Base-by-base conservation (phyloP, 306 rosid species). In the Trifolium dubium region DNA sequence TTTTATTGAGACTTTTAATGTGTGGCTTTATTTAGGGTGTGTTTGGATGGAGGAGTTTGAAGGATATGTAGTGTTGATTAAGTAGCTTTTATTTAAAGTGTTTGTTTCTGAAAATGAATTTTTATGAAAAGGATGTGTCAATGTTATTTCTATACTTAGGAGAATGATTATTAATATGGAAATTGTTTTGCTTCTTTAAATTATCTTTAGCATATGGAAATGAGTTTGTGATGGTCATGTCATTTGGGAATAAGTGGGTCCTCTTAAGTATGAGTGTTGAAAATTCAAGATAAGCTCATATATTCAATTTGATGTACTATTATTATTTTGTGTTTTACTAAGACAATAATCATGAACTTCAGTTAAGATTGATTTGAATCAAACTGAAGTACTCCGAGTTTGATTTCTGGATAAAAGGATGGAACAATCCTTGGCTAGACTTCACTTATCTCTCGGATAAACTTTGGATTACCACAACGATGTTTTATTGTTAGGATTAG, bases 11-110 rank as follows among this genome's bases (percentile, higher is more conserved):
- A 28, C 2, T 11, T 60, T 14, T 13, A 13, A 31, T 32, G 40
- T 14, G 6, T 14, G 29, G 4, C 10, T 73, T 46, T 73, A 4
- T 37, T 68, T 79, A 34, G 79, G 79, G n/a, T 17, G 63, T 32
- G 53, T 46, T 73, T 56, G 62, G 69, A 65, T 50, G 29, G 18
- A 7, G 5, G 68, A 29, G 71, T 65, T 41, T 43, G 32, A 23
- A 6, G 32, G 76, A 10, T 8, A 18, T 4, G 12, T 9, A 9
- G 17, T 49, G 67, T 58, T 43, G n/a, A 10, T 55, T 15, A 41
- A 54, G 18, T 43, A 23, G 73, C 8, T 64, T 5, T 51, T 14
- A 8, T 60, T 32, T 60, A 8, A 23, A 1, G 23, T 54, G 41
- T 10, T 41, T 50, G 61, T 50, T 60, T 55, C 23, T 64, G 6